Evolutionary conservation across 1,139 yeast genomes (phyloP).

Genomic region (Debaryomyces robertsiae): DNA sequence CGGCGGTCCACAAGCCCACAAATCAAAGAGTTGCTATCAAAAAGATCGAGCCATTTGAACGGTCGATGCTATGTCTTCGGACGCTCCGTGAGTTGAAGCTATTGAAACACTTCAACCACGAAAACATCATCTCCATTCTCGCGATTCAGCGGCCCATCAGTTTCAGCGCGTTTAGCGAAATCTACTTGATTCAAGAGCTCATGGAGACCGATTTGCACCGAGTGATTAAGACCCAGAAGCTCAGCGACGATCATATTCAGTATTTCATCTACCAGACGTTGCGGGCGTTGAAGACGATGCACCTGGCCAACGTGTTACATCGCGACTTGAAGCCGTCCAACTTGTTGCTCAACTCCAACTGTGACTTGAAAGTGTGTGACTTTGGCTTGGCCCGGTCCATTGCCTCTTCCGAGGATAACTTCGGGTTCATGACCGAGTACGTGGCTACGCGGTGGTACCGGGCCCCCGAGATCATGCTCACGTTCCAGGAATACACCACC

Average conservation of each 20-base stretch:
- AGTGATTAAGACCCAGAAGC: slow-evolving; percentile 81
- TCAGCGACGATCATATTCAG: slow-evolving; percentile 91
- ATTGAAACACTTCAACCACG: slow-evolving; percentile 85
- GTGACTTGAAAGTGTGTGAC: slow-evolving; percentile 93
- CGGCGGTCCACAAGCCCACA: slow-evolving; percentile 87
- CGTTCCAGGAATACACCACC: slow-evolving; percentile 89
- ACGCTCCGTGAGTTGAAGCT: slow-evolving; percentile 89
- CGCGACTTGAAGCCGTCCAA: slow-evolving; percentile 93
- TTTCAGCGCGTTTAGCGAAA: slow-evolving; percentile 78
- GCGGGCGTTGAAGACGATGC: slow-evolving; percentile 87
- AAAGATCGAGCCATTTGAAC: slow-evolving; percentile 90
- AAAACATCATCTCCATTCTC: slow-evolving; percentile 84
- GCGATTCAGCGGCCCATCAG: slow-evolving; percentile 88
- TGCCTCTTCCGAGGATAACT: slow-evolving; percentile 40
- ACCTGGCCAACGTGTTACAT: slow-evolving; percentile 88
- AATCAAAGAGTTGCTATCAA: slow-evolving; percentile 92
- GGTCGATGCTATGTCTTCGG: slow-evolving; percentile 87
- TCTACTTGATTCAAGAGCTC: slow-evolving; percentile 88
- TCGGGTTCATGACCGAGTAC: slow-evolving; percentile 88
- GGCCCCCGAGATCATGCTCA: slow-evolving; percentile 96
- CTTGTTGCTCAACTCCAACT: slow-evolving; percentile 81
- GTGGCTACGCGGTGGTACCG: slow-evolving; percentile 98
- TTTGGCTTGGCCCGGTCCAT: slow-evolving; percentile 82
- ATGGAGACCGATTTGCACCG: slow-evolving; percentile 96
- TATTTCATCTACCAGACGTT: slow-evolving; percentile 90